These are phyloP conservation scores for Stagonosporopsis cucurbitacearum DNA, from an alignment of 2,329 filamentous ascomycete genomes.

Conservation along the genomic window DNA sequence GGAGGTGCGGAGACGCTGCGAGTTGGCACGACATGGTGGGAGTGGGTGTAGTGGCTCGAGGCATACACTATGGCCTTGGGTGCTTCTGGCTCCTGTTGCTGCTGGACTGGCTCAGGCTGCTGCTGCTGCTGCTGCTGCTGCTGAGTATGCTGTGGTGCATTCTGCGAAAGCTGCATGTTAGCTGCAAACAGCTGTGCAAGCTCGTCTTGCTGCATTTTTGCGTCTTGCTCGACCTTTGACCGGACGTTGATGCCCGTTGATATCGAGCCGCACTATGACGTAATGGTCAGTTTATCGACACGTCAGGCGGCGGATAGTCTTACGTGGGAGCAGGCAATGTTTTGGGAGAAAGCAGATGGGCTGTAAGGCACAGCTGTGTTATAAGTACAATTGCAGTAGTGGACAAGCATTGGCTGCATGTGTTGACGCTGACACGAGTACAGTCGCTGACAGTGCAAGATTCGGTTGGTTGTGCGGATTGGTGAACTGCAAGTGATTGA, in stretches of 20 bases:
- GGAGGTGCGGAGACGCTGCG: conserved; percentile 39
- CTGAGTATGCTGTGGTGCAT: conserved; percentile 35
- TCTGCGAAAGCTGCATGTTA: conserved; percentile 68
- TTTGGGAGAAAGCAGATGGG: conserved; percentile 52
- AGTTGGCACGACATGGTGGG: conserved; percentile 65
- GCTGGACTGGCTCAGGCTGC: conserved; percentile 52
- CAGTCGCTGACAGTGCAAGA: background rate
- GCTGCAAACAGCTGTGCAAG: conserved; percentile 80
- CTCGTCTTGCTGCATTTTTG: conserved; percentile 74
- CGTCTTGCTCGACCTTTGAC: conserved; percentile 37
- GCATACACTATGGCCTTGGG: conserved; percentile 70
- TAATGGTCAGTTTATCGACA: conserved; percentile 39
- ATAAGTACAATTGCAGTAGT: conserved; percentile 50
- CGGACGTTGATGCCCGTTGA: conserved; percentile 53
- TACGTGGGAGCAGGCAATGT: conserved; percentile 56
- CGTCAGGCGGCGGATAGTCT: conserved; percentile 33
- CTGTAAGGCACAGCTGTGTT: conserved; percentile 51
- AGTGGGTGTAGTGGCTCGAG: conserved; percentile 85
- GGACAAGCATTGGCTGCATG: conserved; percentile 49
- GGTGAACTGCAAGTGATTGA: conserved; percentile 25
- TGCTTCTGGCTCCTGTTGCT: conserved; percentile 27
- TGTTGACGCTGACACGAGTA: conserved; percentile 10
- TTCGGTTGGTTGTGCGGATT: background rate
- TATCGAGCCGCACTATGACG: conserved; percentile 54
- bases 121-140: conserved; percentile 39